Evolutionary conservation across 495 filamentous ascomycete species (phyloP).

Genomic region (Friedmanniomyces simplex): DNA sequence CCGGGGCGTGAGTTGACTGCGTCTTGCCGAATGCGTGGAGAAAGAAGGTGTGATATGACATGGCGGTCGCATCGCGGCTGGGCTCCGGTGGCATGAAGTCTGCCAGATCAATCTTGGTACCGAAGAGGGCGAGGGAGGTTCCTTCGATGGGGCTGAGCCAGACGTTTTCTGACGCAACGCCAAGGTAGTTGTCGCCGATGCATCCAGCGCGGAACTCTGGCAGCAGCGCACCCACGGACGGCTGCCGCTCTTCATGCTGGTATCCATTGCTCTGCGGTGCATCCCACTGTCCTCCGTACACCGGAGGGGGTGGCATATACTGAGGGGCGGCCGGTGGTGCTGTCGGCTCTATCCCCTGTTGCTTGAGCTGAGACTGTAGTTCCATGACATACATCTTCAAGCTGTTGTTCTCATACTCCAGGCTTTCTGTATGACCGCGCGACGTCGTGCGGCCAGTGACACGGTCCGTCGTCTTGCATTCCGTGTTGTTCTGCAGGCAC

Average conservation of each 20-base stretch:
- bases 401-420: conserved; percentile 44
- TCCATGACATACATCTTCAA: conserved; percentile 26
- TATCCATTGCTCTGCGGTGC: background rate
- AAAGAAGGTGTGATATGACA: conserved; percentile 56
- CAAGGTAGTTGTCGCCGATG: conserved; percentile 59
- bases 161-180: conserved; percentile 55
- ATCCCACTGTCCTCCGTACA: background rate
- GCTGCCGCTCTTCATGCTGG: conserved; percentile 1
- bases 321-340: background rate
- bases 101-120: conserved; percentile 65
- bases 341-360: conserved; percentile 25
- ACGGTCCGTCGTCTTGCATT: conserved; percentile 74
- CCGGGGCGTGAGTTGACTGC: conserved; percentile 4
- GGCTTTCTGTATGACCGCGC: conserved; percentile 51
- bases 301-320: background rate
- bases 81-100: conserved; percentile 56
- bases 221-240: conserved; percentile 15
- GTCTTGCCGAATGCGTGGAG: conserved; percentile 37
- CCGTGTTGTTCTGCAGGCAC: conserved; percentile 57
- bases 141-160: conserved; percentile 63
- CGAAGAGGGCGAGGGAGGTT: conserved; percentile 61
- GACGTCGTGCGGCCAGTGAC: conserved; percentile 72
- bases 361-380: conserved; percentile 29
- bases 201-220: conserved; percentile 44
- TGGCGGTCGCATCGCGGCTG: conserved; percentile 52